Conservation (phyloP, 1,284 basidiomycete species). For the Fomitiporia mediterranea region DNA sequence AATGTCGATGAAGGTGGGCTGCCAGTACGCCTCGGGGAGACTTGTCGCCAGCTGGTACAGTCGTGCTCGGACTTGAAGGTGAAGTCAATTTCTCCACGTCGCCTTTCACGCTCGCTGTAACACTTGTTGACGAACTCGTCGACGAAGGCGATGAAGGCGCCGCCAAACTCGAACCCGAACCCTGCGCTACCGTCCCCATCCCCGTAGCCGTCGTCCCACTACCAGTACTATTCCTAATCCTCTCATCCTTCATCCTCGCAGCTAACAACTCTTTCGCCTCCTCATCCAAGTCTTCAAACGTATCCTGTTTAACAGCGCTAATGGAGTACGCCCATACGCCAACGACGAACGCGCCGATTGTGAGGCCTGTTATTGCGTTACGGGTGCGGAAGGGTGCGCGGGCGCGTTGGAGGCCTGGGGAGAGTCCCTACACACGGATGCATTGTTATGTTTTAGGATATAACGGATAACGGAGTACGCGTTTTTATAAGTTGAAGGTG, state of each 20-base stretch:
- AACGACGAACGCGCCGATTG: conserved; percentile 72
- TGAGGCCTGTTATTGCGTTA: conserved; percentile 76
- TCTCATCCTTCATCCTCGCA: conserved; percentile 29
- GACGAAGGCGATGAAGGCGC: conserved; percentile 16
- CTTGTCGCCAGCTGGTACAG: conserved; percentile 15
- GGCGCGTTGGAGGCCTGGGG: conserved; percentile 81
- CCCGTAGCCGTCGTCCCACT: not conserved
- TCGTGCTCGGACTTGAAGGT: too few relatives aligned
- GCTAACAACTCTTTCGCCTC: conserved; percentile 55
- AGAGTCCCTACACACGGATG: conserved; percentile 62
- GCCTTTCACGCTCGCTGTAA: too few relatives aligned
- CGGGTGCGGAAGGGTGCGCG: conserved; percentile 76
- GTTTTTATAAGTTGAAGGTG: not conserved
- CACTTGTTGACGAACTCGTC: not conserved
- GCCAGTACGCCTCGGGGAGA: conserved; percentile 42
- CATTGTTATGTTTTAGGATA: not conserved
- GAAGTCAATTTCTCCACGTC: too few relatives aligned
- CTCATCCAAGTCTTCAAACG: conserved; percentile 81
- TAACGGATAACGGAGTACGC: too few relatives aligned
- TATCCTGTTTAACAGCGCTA: conserved; percentile 88
- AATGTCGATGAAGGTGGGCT: conserved; percentile 38
- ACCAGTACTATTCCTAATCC: not conserved
- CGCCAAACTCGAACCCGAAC: conserved; percentile 9
- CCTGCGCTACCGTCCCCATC: too few relatives aligned
- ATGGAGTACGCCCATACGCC: conserved; percentile 93